phyloP scores from a whole-genome alignment of 208 protist species.

The Naegleria fowleri region DNA sequence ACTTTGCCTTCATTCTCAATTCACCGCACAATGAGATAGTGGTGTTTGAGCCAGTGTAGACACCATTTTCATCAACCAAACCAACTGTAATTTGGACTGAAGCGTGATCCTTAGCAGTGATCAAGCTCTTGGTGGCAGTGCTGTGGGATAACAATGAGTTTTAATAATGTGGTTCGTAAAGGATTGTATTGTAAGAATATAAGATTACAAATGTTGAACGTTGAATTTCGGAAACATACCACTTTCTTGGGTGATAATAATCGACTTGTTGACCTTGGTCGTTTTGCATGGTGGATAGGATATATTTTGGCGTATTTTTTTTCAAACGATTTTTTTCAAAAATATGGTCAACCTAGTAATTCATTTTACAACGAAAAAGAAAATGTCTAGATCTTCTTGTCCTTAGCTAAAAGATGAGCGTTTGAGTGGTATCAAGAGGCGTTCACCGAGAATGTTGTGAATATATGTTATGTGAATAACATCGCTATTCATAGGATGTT shows the following conservation, averaged over 20 bases:
- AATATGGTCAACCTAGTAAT: no score
- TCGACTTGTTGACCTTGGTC: constrained; percentile 82
- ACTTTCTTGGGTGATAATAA: constrained; percentile 92
- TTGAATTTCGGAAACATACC: constrained; percentile 46
- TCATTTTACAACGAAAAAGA: no score
- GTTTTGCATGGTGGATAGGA: constrained; percentile 62
- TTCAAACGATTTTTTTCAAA: no score
- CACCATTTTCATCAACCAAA: constrained; percentile 78
- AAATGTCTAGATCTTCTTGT: no score
- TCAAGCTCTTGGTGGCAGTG: constrained; percentile 24
- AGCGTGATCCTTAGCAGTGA: constrained; percentile 80
- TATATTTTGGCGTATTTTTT: no score
- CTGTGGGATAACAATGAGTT: no score
- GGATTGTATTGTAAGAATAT: not conserved
- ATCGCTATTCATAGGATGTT: no score
- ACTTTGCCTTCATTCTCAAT: constrained; percentile 79
- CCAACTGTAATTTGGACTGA: constrained; percentile 90
- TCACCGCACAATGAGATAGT: constrained; percentile 88
- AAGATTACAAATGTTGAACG: not conserved
- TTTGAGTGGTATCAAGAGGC: no score
- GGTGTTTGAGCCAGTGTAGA: constrained; percentile 78
- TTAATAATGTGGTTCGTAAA: not conserved
- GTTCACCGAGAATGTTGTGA: no score
- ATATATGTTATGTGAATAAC: no score
- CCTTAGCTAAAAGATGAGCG: no score